Base-by-base conservation (phyloP, 2,329 filamentous ascomycete species). In the Metarhizium brunneum region DNA sequence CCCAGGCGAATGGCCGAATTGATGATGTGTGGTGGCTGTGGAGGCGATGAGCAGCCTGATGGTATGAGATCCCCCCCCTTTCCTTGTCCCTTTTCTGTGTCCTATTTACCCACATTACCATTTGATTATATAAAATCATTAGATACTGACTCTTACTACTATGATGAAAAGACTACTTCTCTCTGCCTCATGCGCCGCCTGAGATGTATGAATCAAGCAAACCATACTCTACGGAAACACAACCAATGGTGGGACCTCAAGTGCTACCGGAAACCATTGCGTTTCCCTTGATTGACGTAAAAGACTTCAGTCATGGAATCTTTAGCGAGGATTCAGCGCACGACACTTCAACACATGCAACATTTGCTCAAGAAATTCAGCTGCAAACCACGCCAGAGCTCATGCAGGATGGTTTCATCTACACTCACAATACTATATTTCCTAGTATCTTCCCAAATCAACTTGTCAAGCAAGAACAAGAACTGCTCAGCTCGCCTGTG, bases 1-100 rank as follows among this genome's bases (percentile, higher is more conserved):
- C 58, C 62, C 16, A 63, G 59, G 51, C 63, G 67, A 35, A 60
- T 73, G 56, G 63, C 62, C 20, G 63, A 66, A 30, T 54, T 67
- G 16, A 54, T 69, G 16, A 54, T 69, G 16, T 72, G 68, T 54
- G 64, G 66, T 25, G 67, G 64, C 52, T 73, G 71, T 57, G 63
- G 64, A n/a, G 59, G 62, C 53, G 57, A 61, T 29, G 62, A 62
- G 54, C 62, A 64, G 11, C 51, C 62, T n/a, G 64, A 67, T 51
- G 66, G 71, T 73, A 64, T 52, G 69, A 52, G n/a, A 42, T 11
- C 25, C 6, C 36, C 25, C 36, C 5, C 6, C 20, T 47, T 25
- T 25, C 25, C 25, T 25, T 43, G 35, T n/a, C 38, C 38, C 14
- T 36, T 30, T 47, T 50, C 32, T 30, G 52, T n/a, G n/a, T 7